phyloP scores from a whole-genome alignment of 106 monocot species.

The Dendrobium officinale region DNA sequence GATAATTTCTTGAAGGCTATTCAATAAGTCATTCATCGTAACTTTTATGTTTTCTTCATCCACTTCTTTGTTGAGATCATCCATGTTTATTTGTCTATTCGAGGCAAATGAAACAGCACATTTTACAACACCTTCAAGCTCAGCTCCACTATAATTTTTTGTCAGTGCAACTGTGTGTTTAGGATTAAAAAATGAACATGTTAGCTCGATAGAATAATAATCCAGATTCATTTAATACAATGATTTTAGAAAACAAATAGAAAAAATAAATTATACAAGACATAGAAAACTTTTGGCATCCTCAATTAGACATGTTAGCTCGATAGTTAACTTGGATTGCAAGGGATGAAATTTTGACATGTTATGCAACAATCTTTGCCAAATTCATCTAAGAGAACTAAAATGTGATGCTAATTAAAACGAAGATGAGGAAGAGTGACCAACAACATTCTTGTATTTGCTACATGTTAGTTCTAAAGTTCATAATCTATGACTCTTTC shows the following conservation, averaged over 20 bases:
- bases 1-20: conserved; percentile 69
- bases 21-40: conserved; percentile 90
- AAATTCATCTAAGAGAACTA: background rate
- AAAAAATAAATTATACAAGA: background rate
- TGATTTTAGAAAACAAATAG: background rate
- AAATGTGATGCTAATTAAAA: background rate
- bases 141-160: conserved; percentile 97
- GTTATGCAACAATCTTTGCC: background rate
- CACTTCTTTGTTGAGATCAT: conserved; percentile 85
- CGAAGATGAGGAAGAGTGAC: background rate
- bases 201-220: background rate
- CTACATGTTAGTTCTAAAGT: too few relatives aligned
- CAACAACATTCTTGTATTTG: background rate
- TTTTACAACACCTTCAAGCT: conserved; percentile 96
- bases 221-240: background rate
- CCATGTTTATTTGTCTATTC: conserved; percentile 88
- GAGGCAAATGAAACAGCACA: conserved; percentile 93
- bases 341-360: background rate
- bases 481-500: too few relatives aligned
- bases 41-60: conserved; percentile 94
- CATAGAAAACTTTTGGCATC: background rate
- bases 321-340: background rate
- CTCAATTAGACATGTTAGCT: background rate
- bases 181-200: background rate
- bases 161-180: conserved; percentile 70